Evolutionary conservation across 2,329 filamentous ascomycete genomes (phyloP).

Genomic region (Microascus cirrosus): DNA sequence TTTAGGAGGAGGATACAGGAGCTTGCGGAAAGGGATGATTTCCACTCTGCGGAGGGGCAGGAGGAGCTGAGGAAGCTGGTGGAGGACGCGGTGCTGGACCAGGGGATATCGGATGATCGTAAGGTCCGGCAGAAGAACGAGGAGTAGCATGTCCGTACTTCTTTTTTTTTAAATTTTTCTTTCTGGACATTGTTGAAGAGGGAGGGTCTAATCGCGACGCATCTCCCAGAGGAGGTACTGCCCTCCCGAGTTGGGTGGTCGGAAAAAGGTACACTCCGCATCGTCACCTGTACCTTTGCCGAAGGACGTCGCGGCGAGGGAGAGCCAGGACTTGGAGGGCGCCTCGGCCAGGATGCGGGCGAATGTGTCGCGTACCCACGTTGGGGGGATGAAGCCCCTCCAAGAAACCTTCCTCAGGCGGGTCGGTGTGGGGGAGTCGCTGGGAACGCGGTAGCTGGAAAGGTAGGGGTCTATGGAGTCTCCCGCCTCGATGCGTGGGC

Average conservation of each 20-base stretch:
- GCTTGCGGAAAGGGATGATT: conserved; percentile 72
- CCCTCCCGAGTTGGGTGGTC: conserved; percentile 32
- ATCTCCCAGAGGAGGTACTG: conserved; percentile 54
- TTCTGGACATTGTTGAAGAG: neutral
- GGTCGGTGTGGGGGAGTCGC: conserved; percentile 8
- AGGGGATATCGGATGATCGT: conserved; percentile 51
- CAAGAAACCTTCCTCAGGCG: conserved; percentile 41
- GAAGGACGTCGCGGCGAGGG: conserved; percentile 40
- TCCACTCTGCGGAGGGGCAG: conserved; percentile 71
- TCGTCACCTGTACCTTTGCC: conserved; percentile 28
- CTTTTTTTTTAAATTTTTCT: neutral
- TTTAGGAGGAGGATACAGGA: conserved; percentile 83
- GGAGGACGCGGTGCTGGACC: conserved; percentile 63
- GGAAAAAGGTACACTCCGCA: conserved; percentile 42
- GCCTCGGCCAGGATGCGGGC: conserved; percentile 30
- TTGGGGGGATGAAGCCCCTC: conserved; percentile 44
- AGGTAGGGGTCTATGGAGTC: conserved; percentile 60
- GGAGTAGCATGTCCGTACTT: conserved; percentile 15
- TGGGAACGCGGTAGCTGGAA: conserved; percentile 53
- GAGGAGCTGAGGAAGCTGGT: conserved; percentile 67
- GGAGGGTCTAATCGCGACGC: conserved; percentile 20
- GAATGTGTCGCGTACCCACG: conserved; percentile 38
- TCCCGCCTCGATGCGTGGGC: conserved; percentile 44
- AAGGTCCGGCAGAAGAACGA: conserved; percentile 52
- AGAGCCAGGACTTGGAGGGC: conserved; percentile 41